Base-by-base conservation (phyloP, 768 basidiomycete genomes). In the Mycena indigotica region DNA sequence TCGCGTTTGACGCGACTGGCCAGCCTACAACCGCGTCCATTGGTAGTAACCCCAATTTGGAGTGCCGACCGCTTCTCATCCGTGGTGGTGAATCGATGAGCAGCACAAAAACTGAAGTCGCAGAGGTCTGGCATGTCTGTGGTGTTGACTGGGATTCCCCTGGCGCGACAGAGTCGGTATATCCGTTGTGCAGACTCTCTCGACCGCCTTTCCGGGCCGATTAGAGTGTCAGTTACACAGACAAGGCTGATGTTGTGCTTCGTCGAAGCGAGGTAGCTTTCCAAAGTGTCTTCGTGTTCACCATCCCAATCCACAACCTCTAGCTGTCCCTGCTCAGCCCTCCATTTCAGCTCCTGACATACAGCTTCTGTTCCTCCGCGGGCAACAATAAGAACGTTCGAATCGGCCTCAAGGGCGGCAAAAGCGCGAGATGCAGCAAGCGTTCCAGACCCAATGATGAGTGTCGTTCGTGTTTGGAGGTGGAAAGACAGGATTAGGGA, bases 1-100 rank as follows among this genome's bases (percentile, higher is more conserved):
- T 98, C 94, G 24, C 96, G 78, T 30, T 85, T 83, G 35, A 99
- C 74, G 12, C 96, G 80, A 1, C 86, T 82, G 0, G 88, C 88
- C 3, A 99, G 78, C 5, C 96, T 77, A 66, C 96, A 98, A 2
- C 95, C 96, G 60, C 89, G 84, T 0, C 93, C 93, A 64, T 97
- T 98, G 0, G 95, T 95, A 3, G 94, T 91, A 2, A 98, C 82
- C 0, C 88, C 91, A 21, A 99, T 73, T 67, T 91, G 90, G 1
- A 92, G 72, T 2, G 85, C 67, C 1, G 83, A 82, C 16, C 77
- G 73, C 30, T 69, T 68, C 4, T 79, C 79, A 1, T 74, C 76
- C 3, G 78, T 64, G 66, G 85, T 82, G 6, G 78, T 69, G 66
- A 97, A 94, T 3, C 95, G 88, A 63, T 98, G 92, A 0, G 89